Evolutionary conservation across 2,329 filamentous ascomycete species (phyloP).

Genomic region (Aspergillus vadensis): DNA sequence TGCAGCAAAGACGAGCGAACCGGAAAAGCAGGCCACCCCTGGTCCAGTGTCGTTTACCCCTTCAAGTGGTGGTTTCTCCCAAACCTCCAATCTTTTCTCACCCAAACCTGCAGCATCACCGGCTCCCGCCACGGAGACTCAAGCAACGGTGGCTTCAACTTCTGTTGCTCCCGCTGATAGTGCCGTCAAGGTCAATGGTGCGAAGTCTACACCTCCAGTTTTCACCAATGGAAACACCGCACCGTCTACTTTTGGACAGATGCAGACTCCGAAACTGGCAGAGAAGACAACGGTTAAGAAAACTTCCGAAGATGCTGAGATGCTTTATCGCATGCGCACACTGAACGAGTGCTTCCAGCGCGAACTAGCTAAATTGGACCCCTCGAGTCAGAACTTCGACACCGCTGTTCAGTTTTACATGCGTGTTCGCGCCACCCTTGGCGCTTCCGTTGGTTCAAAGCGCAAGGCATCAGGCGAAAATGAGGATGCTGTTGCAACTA

Average conservation of each 20-base stretch:
- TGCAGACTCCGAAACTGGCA: constrained; percentile 24
- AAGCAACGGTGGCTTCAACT: constrained; percentile 10
- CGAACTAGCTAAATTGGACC: constrained; percentile 34
- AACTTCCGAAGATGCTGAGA: constrained; percentile 22
- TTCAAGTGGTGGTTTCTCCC: constrained; percentile 6
- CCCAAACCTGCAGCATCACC: constrained; percentile 15
- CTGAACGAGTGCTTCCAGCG: constrained; percentile 41
- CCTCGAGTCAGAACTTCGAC: constrained; percentile 39
- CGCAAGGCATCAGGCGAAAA: constrained; percentile 30
- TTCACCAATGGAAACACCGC: constrained; percentile 5
- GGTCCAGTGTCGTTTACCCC: constrained; percentile 19
- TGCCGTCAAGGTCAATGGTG: constrained; percentile 19
- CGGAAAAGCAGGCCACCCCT: constrained; percentile 15
- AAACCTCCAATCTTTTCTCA: constrained; percentile 8
- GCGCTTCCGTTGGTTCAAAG: constrained; percentile 36
- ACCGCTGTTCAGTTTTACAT: constrained; percentile 41
- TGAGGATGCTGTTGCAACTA: constrained; percentile 18
- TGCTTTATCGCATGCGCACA: constrained; percentile 33
- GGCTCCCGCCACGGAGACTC: constrained; percentile 13
- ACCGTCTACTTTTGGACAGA: constrained; percentile 13
- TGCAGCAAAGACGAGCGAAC: constrained; percentile 14
- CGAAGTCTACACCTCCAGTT: constrained; percentile 7
- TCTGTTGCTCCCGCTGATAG: constrained; percentile 13
- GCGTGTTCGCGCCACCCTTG: constrained; percentile 41
- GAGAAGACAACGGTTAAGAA: constrained; percentile 19